Evolutionary conservation across 306 rosid species (phyloP), one percentile per base, ranked within the genome.

Genomic region (Casuarina glauca): DNA sequence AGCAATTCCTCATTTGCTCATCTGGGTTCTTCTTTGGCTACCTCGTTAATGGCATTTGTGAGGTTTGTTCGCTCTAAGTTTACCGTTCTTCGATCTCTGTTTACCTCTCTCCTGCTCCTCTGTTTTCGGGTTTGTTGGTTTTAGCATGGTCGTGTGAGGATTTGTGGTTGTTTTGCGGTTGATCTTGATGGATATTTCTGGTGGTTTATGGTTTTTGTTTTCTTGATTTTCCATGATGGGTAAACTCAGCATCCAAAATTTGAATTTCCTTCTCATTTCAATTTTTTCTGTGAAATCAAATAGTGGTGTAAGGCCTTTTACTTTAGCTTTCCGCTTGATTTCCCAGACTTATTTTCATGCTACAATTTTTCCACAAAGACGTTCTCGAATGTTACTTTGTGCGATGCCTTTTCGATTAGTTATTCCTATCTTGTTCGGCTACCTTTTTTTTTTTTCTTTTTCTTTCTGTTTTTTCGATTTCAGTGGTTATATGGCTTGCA

Each of bases 21-120:
- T 79, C 92, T 69, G 90, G 92, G 53, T 86, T 88, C 86, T 87
- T 89, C 86, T 79, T 87, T 60, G 93, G 93, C 19, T 89, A 89
- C 84, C 89, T 87, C 35, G 87, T 85, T 55, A 89, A 89, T 80
- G 93, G 91, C 74, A 79, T 89, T 69, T 89, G 91, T 49, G 93
- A 89, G 89, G 93, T 89, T 74, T 50, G 79, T 76, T 74, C 61
- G 4, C 35, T 70, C 19, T 49, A 20, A 49, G 74, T 60, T 49
- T 6, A 35, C 41, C 73, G 57, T 26, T 32, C 12, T 42, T 44
- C 5, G 16, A 19, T 58, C 32, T 2, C 46, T 54, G 32, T 26
- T 26, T 26, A 0, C 32, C 20, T 57, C 42, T 4, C 26, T 35
- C n/a, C 4, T 55, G 16, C 46, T 67, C 17, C 17, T 46, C 44